Base-by-base conservation (phyloP, 2,329 filamentous ascomycete species). In the Neospermospora avenae region DNA sequence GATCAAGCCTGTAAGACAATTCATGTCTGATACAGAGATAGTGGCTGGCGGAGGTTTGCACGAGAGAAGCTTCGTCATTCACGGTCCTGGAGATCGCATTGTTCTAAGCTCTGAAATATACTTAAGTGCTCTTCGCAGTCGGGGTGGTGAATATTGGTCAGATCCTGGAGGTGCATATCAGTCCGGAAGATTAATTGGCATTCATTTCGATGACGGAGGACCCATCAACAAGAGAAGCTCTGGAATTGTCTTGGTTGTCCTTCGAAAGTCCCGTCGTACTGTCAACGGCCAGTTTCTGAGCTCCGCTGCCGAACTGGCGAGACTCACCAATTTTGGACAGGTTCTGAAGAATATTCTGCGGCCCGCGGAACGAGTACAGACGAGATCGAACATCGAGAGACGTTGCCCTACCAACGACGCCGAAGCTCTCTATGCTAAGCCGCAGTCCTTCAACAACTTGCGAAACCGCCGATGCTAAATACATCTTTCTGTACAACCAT, bases 351-450 rank as follows among this genome's bases (percentile, higher is more conserved):
- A 44, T 3, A 42, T 65, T 18, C 18, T 64, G 13, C 41, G 35
- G 45, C 35, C 42, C 11, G 16, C 46, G 25, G 45, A 39, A 25
- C 20, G 51, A 55, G 48, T 34, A 13, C 49, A 54, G 35, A 46
- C 51, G 25, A n/a, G 56, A 55, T 51, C 59, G 0, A 55, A 52
- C 45, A 57, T 53, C 1, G 55, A 60, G 31, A 44, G 20, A 6
- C n/a, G 35, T 24, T 61, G 52, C 51, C 58, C 53, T 28, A 60
- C 63, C 24, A 61, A 63, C 51, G 63, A 66, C 14, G 73, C 83
- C 14, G 80, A 80, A 1, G 81, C 84, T 0, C 81, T 82, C 0
- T 81, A 44, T 25, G 62, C 65, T 46, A 68, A 72, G 42, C 68
- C 70, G 51, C 60, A 72, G 24, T 54, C 51, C 1, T 54, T 54